Conservation (phyloP, 2,329 filamentous ascomycete species). For the Aspergillus proliferans region DNA sequence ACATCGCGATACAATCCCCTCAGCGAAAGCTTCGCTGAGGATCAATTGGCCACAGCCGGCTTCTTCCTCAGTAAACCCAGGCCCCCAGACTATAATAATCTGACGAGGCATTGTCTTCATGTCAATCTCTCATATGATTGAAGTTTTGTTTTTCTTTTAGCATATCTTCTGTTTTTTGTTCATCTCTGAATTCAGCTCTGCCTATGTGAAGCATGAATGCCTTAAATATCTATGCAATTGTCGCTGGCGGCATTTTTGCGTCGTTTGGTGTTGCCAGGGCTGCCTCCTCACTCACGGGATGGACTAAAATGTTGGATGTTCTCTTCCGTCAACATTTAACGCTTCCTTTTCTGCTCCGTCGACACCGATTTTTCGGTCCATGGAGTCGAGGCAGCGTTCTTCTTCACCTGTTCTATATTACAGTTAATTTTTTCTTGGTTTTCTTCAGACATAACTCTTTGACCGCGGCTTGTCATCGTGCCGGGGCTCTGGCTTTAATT, state of each 20-base stretch:
- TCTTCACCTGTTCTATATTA: slow-evolving; percentile 1
- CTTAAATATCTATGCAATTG: slow-evolving; percentile 17
- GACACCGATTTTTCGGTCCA: slow-evolving; percentile 7
- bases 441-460: background rate
- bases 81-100: no score
- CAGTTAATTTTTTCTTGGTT: background rate
- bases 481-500: background rate
- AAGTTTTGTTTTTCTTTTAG: no score
- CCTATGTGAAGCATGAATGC: slow-evolving; percentile 12
- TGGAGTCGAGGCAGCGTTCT: slow-evolving; percentile 12
- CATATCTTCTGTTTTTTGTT: no score
- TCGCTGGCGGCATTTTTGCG: slow-evolving; percentile 15
- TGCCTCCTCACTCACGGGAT: slow-evolving; percentile 4
- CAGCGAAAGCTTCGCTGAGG: no score
- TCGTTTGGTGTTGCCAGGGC: slow-evolving; percentile 12
- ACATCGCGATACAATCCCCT: no score
- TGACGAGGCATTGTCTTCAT: no score
- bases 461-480: background rate
- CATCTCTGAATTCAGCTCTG: no score
- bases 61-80: no score
- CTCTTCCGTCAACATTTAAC: slow-evolving; percentile 15
- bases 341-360: slow-evolving; percentile 15
- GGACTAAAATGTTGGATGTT: slow-evolving; percentile 5
- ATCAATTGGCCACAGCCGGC: no score
- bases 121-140: no score